Evolutionary conservation across 1,139 yeast species (phyloP).

Genomic region (Blastobotrys apis): DNA sequence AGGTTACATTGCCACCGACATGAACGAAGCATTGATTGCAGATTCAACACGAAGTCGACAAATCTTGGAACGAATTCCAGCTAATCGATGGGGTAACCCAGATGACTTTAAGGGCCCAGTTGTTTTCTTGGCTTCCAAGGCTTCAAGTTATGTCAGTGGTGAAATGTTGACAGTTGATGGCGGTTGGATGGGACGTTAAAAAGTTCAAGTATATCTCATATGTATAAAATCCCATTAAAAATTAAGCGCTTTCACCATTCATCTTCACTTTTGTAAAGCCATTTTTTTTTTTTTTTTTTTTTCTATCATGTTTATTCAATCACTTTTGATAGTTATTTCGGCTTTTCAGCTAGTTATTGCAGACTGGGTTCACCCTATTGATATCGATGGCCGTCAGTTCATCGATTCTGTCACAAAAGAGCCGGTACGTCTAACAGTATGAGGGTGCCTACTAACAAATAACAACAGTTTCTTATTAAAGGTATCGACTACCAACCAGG

Average conservation of each 20-base stretch:
- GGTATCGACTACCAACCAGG: constrained; percentile 91
- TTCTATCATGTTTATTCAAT: not conserved
- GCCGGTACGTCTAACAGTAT: constrained; percentile 47
- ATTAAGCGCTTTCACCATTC: not conserved
- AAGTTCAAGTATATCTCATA: not conserved
- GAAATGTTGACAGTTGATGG: constrained; percentile 54
- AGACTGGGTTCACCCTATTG: constrained; percentile 34
- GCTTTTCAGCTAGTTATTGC: constrained; percentile 1
- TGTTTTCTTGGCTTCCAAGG: constrained; percentile 48
- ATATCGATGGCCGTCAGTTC: constrained; percentile 63
- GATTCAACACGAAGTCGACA: constrained; percentile 35
- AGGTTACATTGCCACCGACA: constrained; percentile 51
- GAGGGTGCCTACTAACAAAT: constrained; percentile 2
- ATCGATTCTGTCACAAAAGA: constrained; percentile 69
- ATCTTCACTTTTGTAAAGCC: not conserved
- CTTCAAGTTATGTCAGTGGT: constrained; percentile 52
- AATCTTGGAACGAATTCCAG: constrained; percentile 46
- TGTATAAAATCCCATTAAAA: constrained; percentile 1
- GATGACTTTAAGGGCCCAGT: constrained; percentile 55
- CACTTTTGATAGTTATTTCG: too few relatives aligned
- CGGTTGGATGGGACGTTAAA: constrained; percentile 47
- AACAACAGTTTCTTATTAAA: constrained; percentile 59
- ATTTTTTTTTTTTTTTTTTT: not conserved
- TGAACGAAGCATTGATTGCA: constrained; percentile 42
- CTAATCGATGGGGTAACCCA: constrained; percentile 48